phyloP scores from a whole-genome alignment of 2,329 filamentous ascomycete genomes.

The Fusarium metavorans region DNA sequence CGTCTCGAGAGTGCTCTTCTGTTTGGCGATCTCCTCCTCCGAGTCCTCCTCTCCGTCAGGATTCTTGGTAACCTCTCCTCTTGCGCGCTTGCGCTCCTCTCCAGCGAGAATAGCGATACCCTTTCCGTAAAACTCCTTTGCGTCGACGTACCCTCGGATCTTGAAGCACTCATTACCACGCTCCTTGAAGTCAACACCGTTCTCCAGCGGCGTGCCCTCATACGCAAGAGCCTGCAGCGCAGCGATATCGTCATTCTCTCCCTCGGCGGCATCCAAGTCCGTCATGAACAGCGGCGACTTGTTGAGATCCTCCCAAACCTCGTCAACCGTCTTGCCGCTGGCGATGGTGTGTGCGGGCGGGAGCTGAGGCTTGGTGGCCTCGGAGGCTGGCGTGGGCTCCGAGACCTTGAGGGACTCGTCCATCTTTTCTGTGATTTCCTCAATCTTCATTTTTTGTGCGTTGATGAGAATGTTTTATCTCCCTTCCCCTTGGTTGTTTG shows the following conservation, averaged over 20 bases:
- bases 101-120: slow-evolving; percentile 78
- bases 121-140: slow-evolving; percentile 91
- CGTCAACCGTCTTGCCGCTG: slow-evolving; percentile 63
- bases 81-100: slow-evolving; percentile 69
- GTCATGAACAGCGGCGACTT: slow-evolving; percentile 94
- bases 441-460: slow-evolving; percentile 51
- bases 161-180: slow-evolving; percentile 92
- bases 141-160: slow-evolving; percentile 80
- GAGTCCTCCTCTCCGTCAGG: slow-evolving; percentile 48
- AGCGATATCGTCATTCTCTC: slow-evolving; percentile 83
- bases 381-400: slow-evolving; percentile 5
- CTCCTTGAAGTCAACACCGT: slow-evolving; percentile 86
- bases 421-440: slow-evolving; percentile 58
- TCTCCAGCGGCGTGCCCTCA: slow-evolving; percentile 88
- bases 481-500: not conserved
- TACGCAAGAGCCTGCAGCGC: slow-evolving; percentile 92
- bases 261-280: slow-evolving; percentile 82
- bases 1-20: slow-evolving; percentile 76
- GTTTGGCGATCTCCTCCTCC: slow-evolving; percentile 70
- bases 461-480: not conserved
- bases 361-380: slow-evolving; percentile 56
- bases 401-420: slow-evolving; percentile 48
- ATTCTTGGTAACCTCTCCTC: slow-evolving; percentile 49
- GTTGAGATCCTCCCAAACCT: slow-evolving; percentile 69
- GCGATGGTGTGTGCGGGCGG: slow-evolving; percentile 58